Conservation (phyloP, 306 rosid genomes). For the Luffa aegyptiaca region DNA sequence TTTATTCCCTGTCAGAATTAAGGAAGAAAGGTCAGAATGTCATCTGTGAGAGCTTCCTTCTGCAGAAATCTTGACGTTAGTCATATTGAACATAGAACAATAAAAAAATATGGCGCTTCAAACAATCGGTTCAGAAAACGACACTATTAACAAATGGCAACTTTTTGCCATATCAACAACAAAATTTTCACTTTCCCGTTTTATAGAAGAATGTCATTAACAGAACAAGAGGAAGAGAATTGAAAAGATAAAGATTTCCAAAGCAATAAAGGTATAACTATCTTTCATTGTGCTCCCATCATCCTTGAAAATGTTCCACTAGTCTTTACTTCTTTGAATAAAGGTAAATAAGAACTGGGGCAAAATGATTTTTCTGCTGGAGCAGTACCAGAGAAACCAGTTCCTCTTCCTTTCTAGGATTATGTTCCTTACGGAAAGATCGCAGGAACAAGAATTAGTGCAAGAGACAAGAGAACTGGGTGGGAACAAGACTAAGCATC, state of each 20-base stretch:
- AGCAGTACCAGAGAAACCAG: not conserved
- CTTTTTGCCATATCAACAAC: not conserved
- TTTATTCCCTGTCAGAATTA: constrained; percentile 5
- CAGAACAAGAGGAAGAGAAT: not conserved
- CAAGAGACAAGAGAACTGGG: not conserved
- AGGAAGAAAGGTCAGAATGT: not conserved
- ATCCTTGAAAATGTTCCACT: not conserved
- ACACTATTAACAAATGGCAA: not conserved
- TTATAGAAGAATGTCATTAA: too few relatives aligned
- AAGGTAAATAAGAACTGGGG: not conserved
- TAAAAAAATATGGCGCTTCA: not conserved
- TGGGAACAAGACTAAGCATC: not conserved
- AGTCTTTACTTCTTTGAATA: not conserved
- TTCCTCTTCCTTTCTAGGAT: not conserved
- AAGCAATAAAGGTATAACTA: not conserved
- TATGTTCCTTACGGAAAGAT: not conserved
- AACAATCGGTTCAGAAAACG: not conserved
- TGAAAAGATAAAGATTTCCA: not conserved
- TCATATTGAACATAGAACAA: not conserved
- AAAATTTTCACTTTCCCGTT: too few relatives aligned
- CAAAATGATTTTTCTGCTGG: not conserved
- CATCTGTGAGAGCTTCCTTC: not conserved
- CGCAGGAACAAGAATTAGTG: not conserved
- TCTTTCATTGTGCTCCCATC: not conserved
- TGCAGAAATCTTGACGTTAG: not conserved